Percentiles rank a stretch among this genome's conserved stretches.
Evolutionary conservation across 2,329 filamentous ascomycete genomes (phyloP).

Genomic region (Colletotrichum aenigma): DNA sequence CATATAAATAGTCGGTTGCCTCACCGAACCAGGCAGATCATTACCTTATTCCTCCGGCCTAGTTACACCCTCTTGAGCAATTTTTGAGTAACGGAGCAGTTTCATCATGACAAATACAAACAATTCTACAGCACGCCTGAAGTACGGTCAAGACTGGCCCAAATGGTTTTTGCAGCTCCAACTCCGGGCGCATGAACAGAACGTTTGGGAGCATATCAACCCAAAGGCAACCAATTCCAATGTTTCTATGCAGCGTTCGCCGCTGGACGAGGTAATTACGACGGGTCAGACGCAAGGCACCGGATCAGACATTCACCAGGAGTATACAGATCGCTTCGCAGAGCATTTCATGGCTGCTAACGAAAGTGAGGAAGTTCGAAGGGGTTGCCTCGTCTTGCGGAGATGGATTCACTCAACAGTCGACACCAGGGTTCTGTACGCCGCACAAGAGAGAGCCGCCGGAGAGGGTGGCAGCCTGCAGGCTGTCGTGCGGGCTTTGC

Average conservation of each 20-base stretch:
- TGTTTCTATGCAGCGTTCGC: not conserved
- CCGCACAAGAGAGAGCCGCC: not conserved
- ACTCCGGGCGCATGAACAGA: not conserved
- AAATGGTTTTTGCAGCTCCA: not conserved
- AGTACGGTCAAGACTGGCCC: not conserved
- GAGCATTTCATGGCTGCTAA: not conserved
- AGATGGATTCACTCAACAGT: not conserved
- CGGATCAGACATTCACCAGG: not conserved
- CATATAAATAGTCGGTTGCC: not conserved
- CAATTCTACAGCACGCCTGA: not conserved
- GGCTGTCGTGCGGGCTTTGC: not conserved
- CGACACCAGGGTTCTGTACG: not conserved
- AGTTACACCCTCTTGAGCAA: not conserved
- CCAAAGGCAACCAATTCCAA: not conserved
- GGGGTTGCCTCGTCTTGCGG: not conserved
- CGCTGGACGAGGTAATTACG: not conserved
- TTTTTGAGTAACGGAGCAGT: fast-evolving
- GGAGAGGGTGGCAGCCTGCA: not conserved
- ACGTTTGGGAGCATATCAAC: not conserved
- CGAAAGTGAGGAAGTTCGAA: not conserved
- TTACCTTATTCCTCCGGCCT: fast-evolving
- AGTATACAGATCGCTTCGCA: not conserved
- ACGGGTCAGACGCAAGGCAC: not conserved
- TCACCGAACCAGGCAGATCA: not conserved
- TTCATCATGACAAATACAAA: not conserved